These are phyloP conservation scores for Talaromyces albobiverticillius DNA, from an alignment of 2,329 filamentous ascomycete species.

Conservation along the genomic window DNA sequence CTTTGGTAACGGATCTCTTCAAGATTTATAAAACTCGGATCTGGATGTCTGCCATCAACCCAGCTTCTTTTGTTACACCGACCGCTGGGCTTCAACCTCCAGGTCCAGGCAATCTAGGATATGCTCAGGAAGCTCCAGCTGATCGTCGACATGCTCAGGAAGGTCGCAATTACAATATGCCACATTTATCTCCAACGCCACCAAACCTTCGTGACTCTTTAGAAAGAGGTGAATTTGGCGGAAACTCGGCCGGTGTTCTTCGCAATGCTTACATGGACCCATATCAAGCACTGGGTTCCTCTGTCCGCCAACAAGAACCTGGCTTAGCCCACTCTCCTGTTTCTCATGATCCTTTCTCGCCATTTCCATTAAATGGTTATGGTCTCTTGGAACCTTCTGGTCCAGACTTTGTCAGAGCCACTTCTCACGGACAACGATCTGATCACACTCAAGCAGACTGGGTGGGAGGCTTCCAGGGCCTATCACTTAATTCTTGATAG, in stretches of 20 bases:
- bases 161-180: slow-evolving; percentile 26
- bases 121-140: slow-evolving; percentile 33
- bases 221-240: slow-evolving; percentile 29
- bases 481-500: slow-evolving; percentile 63
- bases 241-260: slow-evolving; percentile 27
- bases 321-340: slow-evolving; percentile 25
- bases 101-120: slow-evolving; percentile 65
- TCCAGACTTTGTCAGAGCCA: slow-evolving; percentile 8
- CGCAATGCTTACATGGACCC: slow-evolving; percentile 35
- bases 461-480: slow-evolving; percentile 63
- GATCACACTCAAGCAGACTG: slow-evolving; percentile 53
- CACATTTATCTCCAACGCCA: slow-evolving; percentile 15
- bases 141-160: slow-evolving; percentile 44
- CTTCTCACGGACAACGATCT: slow-evolving; percentile 17
- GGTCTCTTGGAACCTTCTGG: slow-evolving; percentile 26
- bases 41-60: slow-evolving; percentile 99
- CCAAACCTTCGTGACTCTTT: slow-evolving; percentile 22
- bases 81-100: slow-evolving; percentile 69
- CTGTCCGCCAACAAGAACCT: slow-evolving; percentile 30
- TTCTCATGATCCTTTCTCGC: slow-evolving; percentile 35
- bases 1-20: slow-evolving; percentile 93
- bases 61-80: slow-evolving; percentile 85
- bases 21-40: slow-evolving; percentile 99
- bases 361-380: slow-evolving; percentile 34
- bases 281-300: slow-evolving; percentile 35